These are phyloP conservation scores for Sugiyamaella pinicola DNA, from an alignment of 1,139 yeast species.

Conservation along the genomic window DNA sequence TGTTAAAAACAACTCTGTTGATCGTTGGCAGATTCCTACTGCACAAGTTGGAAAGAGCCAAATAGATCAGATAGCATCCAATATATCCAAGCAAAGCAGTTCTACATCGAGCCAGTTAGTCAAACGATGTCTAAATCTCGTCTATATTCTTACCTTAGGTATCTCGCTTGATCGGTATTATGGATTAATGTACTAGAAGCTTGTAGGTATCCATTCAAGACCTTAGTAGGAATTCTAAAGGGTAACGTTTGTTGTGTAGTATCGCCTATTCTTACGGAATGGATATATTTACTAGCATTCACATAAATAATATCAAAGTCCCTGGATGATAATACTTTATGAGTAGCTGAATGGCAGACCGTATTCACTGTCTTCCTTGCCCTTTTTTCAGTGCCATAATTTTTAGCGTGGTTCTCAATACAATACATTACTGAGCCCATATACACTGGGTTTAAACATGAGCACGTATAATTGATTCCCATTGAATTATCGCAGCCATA, in stretches of 20 bases:
- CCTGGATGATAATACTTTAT: conserved; percentile 10
- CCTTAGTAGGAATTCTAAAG: conserved; percentile 16
- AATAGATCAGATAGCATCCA: conserved; percentile 2
- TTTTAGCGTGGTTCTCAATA: conserved; percentile 17
- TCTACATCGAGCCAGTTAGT: background rate
- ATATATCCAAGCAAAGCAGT: conserved; percentile 7
- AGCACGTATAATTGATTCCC: conserved; percentile 20
- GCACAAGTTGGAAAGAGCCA: background rate
- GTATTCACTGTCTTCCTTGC: conserved; percentile 18
- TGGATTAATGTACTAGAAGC: conserved; percentile 8
- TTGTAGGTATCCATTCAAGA: conserved; percentile 13
- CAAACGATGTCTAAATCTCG: background rate
- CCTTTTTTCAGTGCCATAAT: conserved; percentile 6
- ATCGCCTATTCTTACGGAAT: background rate
- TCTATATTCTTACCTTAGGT: conserved; percentile 15
- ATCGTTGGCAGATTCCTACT: background rate
- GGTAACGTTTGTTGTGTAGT: conserved; percentile 15
- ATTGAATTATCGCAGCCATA: conserved; percentile 23
- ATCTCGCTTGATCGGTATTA: conserved; percentile 10
- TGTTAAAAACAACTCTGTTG: conserved; percentile 3
- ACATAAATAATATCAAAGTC: conserved; percentile 23
- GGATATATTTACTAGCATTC: conserved; percentile 25
- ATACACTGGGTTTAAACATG: conserved; percentile 17
- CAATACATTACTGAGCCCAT: conserved; percentile 22
- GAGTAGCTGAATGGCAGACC: conserved; percentile 20